These are phyloP conservation scores for Candida pseudoglaebosa DNA, from an alignment of 805 yeast genomes.

Conservation along the genomic window DNA sequence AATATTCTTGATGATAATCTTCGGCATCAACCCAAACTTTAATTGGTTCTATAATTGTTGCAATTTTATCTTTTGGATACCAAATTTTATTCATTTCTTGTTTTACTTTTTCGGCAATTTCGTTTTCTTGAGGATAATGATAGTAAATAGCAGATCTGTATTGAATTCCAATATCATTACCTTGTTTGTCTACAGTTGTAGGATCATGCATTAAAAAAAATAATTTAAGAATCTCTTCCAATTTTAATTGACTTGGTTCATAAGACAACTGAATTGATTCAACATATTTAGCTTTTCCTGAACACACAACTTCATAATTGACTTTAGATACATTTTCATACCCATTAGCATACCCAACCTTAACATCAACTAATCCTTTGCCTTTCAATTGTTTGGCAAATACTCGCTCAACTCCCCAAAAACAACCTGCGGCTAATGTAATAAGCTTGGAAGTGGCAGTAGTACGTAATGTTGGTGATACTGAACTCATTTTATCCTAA, in stretches of 20 bases:
- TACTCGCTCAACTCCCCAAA: slow-evolving; percentile 88
- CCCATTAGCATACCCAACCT: slow-evolving; percentile 93
- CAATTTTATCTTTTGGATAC: slow-evolving; percentile 67
- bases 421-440: slow-evolving; percentile 60
- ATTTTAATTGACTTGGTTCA: slow-evolving; percentile 61
- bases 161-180: slow-evolving; percentile 86
- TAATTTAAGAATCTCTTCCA: slow-evolving; percentile 67
- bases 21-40: slow-evolving; percentile 87
- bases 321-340: slow-evolving; percentile 42
- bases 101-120: slow-evolving; percentile 42
- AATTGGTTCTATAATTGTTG: slow-evolving; percentile 67
- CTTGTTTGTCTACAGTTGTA: slow-evolving; percentile 77
- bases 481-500: slow-evolving; percentile 8
- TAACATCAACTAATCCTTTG: slow-evolving; percentile 66
- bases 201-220: slow-evolving; percentile 95
- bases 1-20: slow-evolving; percentile 83
- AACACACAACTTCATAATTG: slow-evolving; percentile 66
- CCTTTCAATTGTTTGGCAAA: slow-evolving; percentile 64
- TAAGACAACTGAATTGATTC: slow-evolving; percentile 82
- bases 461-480: slow-evolving; percentile 34
- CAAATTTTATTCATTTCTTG: slow-evolving; percentile 65
- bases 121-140: slow-evolving; percentile 49
- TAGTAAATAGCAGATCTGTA: slow-evolving; percentile 81
- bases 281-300: slow-evolving; percentile 71
- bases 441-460: slow-evolving; percentile 32